These are phyloP conservation scores for Saturnispora galanensis DNA, from an alignment of 805 yeast genomes.

Conservation along the genomic window DNA sequence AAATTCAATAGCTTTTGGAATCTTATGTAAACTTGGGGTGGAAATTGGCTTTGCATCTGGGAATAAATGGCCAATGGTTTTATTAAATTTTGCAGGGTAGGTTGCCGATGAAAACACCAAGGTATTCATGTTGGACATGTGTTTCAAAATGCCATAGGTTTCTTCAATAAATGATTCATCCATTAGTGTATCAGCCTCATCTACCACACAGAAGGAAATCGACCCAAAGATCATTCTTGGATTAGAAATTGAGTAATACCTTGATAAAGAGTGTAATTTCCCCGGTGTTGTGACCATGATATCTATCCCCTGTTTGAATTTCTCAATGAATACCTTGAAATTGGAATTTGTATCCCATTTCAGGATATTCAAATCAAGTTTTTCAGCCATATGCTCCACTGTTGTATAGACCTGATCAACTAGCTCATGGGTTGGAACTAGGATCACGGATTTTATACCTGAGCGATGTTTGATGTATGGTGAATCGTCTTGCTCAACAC, in stretches of 20 bases:
- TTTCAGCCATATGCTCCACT: constrained; percentile 24
- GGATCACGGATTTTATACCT: constrained; percentile 57
- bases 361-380: constrained; percentile 35
- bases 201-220: constrained; percentile 60
- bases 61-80: constrained; percentile 47
- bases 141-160: constrained; percentile 45
- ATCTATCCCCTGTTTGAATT: constrained; percentile 51
- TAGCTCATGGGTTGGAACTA: constrained; percentile 85
- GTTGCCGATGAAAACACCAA: constrained; percentile 84
- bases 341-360: constrained; percentile 58
- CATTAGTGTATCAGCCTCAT: constrained; percentile 90
- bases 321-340: constrained; percentile 41
- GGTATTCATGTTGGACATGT: constrained; percentile 44
- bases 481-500: constrained; percentile 12
- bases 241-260: constrained; percentile 23
- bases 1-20: constrained; percentile 70
- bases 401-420: constrained; percentile 65
- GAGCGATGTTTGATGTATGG: constrained; percentile 25
- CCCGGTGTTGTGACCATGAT: constrained; percentile 81
- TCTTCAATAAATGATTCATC: constrained; percentile 67
- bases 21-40: constrained; percentile 73
- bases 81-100: constrained; percentile 67
- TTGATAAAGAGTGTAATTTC: constrained; percentile 36
- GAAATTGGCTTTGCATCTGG: constrained; percentile 59
- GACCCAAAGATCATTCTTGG: constrained; percentile 31